Base-by-base conservation (phyloP, 371 early-diverging fungal genomes). In the Mucor ambiguus region DNA sequence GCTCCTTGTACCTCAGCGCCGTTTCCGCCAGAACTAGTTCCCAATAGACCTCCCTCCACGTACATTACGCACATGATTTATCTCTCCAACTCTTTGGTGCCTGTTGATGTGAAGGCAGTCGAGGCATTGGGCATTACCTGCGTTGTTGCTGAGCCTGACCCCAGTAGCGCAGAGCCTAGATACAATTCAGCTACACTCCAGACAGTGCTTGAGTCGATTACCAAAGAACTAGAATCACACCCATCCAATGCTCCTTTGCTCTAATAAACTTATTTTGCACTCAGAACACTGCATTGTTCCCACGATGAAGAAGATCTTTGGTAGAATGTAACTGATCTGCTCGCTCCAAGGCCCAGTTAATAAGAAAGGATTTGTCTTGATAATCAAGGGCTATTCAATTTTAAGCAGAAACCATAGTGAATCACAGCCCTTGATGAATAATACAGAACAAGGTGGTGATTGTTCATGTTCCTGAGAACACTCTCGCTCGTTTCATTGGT, bases 1-100 rank as follows among this genome's bases (percentile, higher is more conserved):
- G 14, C 49, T 7, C 46, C 55, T 29, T 44, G 59, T 8, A 8
- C 41, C 11, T 61, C 66, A 14, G 32, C 76, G 4, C 75, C 78
- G 0, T 80, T 83, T 43, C 82, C 78, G 22, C 68, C 61, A 37
- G 66, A 79, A 16, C 64, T 83, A 10, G 70, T 84, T 38, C 73
- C 78, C 32, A 72, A 79, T 57, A 66, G 80, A 60, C 84, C 85
- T 20, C 89, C 91, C 11, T 69, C 74, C 0, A 77, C 83, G 20
- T 92, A 85, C 63, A 88, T 92, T 54, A 90, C 90, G 3, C 90
- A 90, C 68, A 41, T 92, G 60, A 71, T 90, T 28, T 92, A 87
- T 54, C 73, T 89, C 55, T 84, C 87, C 55, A 88, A 88, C 63
- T 85, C 86, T 4, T 78, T 58, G 32, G 75, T 92, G 0, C 68